Evolutionary conservation across 225 moss, liverwort and hornwort genomes (phyloP).

Genomic region (Neckera pumila): DNA sequence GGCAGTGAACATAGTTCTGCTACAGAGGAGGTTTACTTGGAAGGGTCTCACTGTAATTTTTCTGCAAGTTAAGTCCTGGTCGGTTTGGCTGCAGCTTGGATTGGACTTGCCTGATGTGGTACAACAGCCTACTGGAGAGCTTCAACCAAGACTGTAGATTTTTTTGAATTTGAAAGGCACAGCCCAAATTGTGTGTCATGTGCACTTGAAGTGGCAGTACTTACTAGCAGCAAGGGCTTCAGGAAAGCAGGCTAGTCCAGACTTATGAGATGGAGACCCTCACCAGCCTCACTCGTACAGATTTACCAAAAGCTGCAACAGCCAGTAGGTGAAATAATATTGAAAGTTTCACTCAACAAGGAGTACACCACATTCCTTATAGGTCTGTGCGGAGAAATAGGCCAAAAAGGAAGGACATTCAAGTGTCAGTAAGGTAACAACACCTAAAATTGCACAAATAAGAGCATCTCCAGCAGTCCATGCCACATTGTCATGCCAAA

Average conservation of each 20-base stretch:
- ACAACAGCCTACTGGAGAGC: neutral
- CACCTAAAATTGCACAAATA: too few relatives aligned
- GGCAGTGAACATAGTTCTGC: neutral
- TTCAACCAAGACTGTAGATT: neutral
- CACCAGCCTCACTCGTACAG: neutral
- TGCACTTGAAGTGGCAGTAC: slow-evolving; percentile 13
- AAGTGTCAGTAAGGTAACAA: neutral
- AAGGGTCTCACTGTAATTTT: neutral
- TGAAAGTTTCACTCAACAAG: neutral
- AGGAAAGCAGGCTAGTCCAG: neutral
- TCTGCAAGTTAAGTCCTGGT: neutral
- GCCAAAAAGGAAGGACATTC: too few relatives aligned
- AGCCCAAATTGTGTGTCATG: slow-evolving; percentile 7
- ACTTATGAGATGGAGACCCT: slow-evolving; percentile 20
- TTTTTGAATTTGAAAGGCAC: slow-evolving; percentile 11
- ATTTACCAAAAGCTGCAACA: neutral
- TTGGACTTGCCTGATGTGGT: neutral
- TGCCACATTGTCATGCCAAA: too few relatives aligned
- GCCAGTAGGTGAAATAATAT: neutral
- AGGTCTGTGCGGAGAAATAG: neutral
- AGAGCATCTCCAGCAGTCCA: too few relatives aligned
- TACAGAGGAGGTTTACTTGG: neutral
- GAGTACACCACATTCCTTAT: neutral
- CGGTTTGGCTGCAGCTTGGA: neutral
- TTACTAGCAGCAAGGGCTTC: neutral